Conservation (phyloP, 2,329 filamentous ascomycete species). For the Fonsecaea multimorphosa region DNA sequence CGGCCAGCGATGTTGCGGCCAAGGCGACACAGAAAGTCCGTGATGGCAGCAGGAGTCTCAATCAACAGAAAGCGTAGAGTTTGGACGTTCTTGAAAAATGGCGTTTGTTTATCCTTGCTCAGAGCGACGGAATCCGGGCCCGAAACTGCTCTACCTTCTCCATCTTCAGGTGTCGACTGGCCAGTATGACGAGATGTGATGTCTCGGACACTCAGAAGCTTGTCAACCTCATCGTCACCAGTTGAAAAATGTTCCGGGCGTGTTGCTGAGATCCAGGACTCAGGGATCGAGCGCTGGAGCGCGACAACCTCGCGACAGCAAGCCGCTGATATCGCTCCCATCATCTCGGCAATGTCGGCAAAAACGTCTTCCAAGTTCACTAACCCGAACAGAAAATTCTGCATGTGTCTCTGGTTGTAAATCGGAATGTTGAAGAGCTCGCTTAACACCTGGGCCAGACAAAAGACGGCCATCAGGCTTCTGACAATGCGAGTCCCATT, state of each 20-base stretch:
- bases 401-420: slow-evolving; percentile 68
- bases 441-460: slow-evolving; percentile 75
- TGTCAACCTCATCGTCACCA: slow-evolving; percentile 51
- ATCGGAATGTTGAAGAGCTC: slow-evolving; percentile 72
- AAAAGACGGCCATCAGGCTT: slow-evolving; percentile 76
- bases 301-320: slow-evolving; percentile 85
- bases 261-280: slow-evolving; percentile 58
- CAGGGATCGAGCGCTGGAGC: slow-evolving; percentile 74
- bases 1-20: slow-evolving; percentile 81
- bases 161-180: slow-evolving; percentile 20
- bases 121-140: slow-evolving; percentile 39
- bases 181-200: slow-evolving; percentile 1
- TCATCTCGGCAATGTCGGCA: slow-evolving; percentile 70
- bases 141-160: slow-evolving; percentile 30
- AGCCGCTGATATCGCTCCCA: slow-evolving; percentile 78
- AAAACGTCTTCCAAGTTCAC: slow-evolving; percentile 89
- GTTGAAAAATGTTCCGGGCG: slow-evolving; percentile 49
- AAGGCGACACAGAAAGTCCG: slow-evolving; percentile 82
- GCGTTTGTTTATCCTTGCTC: slow-evolving; percentile 44
- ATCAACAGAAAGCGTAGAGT: slow-evolving; percentile 77
- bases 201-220: slow-evolving; percentile 40
- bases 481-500: slow-evolving; percentile 80
- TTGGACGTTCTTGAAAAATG: slow-evolving; percentile 75
- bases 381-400: slow-evolving; percentile 69
- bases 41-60: slow-evolving; percentile 78